phyloP scores from a whole-genome alignment of 1,139 yeast species.

The Yamadazyma taylorii region DNA sequence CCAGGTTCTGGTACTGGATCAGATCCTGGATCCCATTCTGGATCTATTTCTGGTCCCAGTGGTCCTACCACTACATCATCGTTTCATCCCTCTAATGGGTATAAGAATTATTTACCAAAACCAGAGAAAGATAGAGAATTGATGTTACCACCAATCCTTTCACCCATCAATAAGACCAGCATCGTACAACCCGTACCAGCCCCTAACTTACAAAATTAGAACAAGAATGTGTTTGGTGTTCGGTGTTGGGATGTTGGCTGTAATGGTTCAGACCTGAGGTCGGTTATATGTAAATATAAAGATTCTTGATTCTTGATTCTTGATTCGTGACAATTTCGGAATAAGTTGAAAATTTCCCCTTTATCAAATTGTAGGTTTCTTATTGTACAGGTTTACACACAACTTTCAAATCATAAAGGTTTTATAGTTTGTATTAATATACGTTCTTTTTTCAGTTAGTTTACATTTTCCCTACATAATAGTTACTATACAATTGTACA shows the following conservation, averaged over 20 bases:
- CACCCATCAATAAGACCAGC: conserved; percentile 8
- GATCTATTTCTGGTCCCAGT: conserved; percentile 3
- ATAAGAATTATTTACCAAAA: conserved; percentile 5
- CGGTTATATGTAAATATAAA: too few species aligned
- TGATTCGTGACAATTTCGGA: too few species aligned
- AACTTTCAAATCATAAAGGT: background rate
- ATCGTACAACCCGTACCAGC: conserved; percentile 6
- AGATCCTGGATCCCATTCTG: conserved; percentile 2
- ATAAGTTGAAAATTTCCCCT: too few species aligned
- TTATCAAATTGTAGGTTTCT: too few species aligned
- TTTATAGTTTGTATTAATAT: conserved; percentile 5
- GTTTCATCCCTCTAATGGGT: background rate
- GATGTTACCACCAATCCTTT: conserved; percentile 13
- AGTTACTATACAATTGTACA: background rate
- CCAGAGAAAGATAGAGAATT: conserved; percentile 8
- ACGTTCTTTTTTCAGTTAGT: background rate
- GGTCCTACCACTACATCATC: background rate
- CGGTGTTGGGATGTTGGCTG: too few species aligned
- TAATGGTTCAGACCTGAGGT: too few species aligned
- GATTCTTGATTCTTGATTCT: too few species aligned
- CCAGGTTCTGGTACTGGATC: conserved; percentile 1
- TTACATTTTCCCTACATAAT: conserved; percentile 2
- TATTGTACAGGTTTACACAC: background rate
- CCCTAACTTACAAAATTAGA: conserved; percentile 7
- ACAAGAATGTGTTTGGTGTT: too few species aligned